A percentile compares a stretch with the other conserved stretches of the same genome.
phyloP scores from a whole-genome alignment of 2,329 filamentous ascomycete species.

The Sphaerulina musiva region DNA sequence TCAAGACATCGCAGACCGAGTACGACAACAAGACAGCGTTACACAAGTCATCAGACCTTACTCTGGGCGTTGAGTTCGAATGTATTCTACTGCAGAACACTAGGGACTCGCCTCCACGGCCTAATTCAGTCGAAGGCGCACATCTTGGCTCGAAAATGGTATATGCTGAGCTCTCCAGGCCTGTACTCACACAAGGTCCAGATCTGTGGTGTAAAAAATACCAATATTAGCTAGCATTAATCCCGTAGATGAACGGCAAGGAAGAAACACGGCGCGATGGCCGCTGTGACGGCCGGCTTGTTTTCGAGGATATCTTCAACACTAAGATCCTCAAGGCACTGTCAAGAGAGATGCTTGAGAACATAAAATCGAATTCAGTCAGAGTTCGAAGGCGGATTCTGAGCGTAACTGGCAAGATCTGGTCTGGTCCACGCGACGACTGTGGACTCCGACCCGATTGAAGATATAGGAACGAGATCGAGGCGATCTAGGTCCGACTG shows the following conservation, averaged over 20 bases:
- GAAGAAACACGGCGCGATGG: background rate
- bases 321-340: background rate
- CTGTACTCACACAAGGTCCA: background rate
- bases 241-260: background rate
- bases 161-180: conserved; percentile 2
- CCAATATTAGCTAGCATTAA: conserved; percentile 3
- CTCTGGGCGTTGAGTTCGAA: conserved; percentile 16
- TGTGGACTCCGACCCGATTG: conserved; percentile 9
- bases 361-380: background rate
- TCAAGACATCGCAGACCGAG: background rate
- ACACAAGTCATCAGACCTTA: conserved; percentile 1
- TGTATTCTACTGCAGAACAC: conserved; percentile 9
- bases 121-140: background rate
- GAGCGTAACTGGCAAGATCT: background rate
- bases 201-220: background rate
- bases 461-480: conserved; percentile 15
- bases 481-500: conserved; percentile 14
- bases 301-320: background rate
- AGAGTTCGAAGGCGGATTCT: conserved; percentile 18
- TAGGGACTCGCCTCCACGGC: background rate
- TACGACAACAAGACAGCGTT: conserved; percentile 3
- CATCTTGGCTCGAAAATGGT: background rate
- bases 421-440: background rate
- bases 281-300: background rate
- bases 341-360: background rate